Conservation (phyloP, 176 grass and related monocot genomes). For the Triticum turgidum region DNA sequence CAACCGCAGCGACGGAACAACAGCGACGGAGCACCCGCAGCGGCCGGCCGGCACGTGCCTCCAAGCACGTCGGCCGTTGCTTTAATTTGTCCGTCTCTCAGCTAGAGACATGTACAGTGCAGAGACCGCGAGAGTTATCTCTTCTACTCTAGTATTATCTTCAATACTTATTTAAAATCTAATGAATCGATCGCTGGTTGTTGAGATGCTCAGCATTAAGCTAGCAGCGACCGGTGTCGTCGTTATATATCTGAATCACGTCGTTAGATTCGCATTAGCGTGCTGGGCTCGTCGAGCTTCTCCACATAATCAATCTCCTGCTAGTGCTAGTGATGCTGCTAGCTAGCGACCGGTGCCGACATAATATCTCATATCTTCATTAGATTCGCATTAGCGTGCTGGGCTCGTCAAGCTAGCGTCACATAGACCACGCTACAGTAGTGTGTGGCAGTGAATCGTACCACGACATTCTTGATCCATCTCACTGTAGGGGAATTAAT, state of each 20-base stretch:
- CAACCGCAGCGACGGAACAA: not conserved
- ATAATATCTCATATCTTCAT: not conserved
- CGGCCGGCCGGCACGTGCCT: not conserved
- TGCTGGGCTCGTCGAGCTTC: too few relatives aligned
- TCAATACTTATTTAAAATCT: not conserved
- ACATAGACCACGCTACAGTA: not conserved
- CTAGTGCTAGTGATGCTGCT: not conserved
- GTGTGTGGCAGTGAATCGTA: not conserved
- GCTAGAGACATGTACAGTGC: too few relatives aligned
- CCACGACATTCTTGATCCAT: not conserved
- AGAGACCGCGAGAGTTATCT: not conserved
- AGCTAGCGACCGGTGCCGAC: not conserved
- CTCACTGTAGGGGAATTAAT: not conserved
- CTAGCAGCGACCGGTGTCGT: too few relatives aligned
- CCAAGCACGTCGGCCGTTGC: not conserved
- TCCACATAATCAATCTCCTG: not conserved
- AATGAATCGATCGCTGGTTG: not conserved
- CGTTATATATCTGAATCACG: too few relatives aligned
- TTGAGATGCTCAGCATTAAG: not conserved
- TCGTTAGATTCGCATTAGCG: too few relatives aligned
- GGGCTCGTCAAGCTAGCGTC: not conserved
- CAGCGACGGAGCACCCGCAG: not conserved
- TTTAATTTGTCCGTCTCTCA: too few relatives aligned
- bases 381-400: not conserved
- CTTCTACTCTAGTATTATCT: not conserved